A percentile compares a stretch with the other conserved stretches of the same genome.
Evolutionary conservation across 495 filamentous ascomycete species (phyloP).

Genomic region (Xeromyces bisporus): DNA sequence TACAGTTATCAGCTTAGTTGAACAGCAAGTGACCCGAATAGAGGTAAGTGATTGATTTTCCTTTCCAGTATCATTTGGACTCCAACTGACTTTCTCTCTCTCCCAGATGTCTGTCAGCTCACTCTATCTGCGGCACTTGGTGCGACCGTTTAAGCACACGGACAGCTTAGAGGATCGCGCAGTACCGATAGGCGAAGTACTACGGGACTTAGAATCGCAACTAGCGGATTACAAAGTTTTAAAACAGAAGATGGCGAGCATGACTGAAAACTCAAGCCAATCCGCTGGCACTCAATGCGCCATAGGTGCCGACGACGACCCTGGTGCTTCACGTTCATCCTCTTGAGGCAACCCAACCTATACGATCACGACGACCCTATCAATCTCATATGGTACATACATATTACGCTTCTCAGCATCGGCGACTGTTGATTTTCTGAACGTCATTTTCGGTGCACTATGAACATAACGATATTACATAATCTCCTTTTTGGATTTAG

Average conservation of each 20-base stretch:
- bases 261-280: slow-evolving; percentile 13
- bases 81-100: slow-evolving; percentile 5
- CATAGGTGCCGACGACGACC: slow-evolving; percentile 8
- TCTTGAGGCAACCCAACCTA: too few species aligned
- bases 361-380: background rate
- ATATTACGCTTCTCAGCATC: background rate
- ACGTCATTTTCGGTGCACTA: too few species aligned
- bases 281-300: slow-evolving; percentile 8
- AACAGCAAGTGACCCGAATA: slow-evolving; percentile 86
- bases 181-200: slow-evolving; percentile 33
- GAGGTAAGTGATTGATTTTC: slow-evolving; percentile 59
- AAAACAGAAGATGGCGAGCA: slow-evolving; percentile 28
- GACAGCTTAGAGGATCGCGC: slow-evolving; percentile 31
- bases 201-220: slow-evolving; percentile 30
- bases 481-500: too few species aligned
- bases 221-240: slow-evolving; percentile 34
- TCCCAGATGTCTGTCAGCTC: slow-evolving; percentile 45
- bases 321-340: slow-evolving; percentile 19
- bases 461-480: too few species aligned
- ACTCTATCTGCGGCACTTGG: slow-evolving; percentile 47
- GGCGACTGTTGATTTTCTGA: too few species aligned
- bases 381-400: background rate
- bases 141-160: slow-evolving; percentile 32
- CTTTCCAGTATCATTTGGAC: slow-evolving; percentile 1
- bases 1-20: slow-evolving; percentile 70